phyloP scores from a whole-genome alignment of 345 rosid species.

The Citrus glauca region DNA sequence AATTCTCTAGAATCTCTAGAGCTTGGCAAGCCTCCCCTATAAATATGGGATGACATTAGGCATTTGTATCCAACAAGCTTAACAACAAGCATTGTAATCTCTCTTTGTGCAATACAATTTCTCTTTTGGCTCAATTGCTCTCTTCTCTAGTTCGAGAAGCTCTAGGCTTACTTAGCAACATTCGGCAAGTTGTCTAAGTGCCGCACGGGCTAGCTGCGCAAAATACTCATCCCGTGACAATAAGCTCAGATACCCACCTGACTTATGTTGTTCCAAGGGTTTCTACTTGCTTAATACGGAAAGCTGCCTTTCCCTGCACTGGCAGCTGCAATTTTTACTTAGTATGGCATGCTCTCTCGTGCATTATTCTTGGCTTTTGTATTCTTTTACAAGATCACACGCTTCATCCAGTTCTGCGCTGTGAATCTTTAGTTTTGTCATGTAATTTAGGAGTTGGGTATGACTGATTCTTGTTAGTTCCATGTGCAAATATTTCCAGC shows the following conservation, averaged over 20 bases:
- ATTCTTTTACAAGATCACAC: not conserved
- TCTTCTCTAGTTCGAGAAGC: too few relatives aligned
- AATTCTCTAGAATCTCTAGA: too few relatives aligned
- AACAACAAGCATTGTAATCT: too few relatives aligned
- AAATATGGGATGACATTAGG: too few relatives aligned
- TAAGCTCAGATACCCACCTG: not conserved
- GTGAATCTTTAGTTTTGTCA: not conserved
- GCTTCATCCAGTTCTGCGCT: not conserved
- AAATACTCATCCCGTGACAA: too few relatives aligned
- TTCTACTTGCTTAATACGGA: conserved; percentile 2
- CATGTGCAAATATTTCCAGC: not conserved
- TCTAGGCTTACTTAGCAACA: too few relatives aligned
- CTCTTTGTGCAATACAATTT: too few relatives aligned
- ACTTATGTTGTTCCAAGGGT: not conserved
- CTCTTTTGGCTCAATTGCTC: too few relatives aligned
- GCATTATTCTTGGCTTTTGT: not conserved
- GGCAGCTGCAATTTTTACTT: not conserved
- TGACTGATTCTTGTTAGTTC: not conserved
- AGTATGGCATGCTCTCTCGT: not conserved
- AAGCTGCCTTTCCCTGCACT: not conserved
- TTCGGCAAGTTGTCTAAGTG: too few relatives aligned
- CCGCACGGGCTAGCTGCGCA: too few relatives aligned
- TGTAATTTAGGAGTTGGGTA: not conserved
- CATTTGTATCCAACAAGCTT: too few relatives aligned
- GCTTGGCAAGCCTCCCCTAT: too few relatives aligned